A percentile compares a stretch with the other conserved stretches of the same genome.
Evolutionary conservation across 2,329 filamentous ascomycete species (phyloP).

Genomic region (Penicillium sp.): DNA sequence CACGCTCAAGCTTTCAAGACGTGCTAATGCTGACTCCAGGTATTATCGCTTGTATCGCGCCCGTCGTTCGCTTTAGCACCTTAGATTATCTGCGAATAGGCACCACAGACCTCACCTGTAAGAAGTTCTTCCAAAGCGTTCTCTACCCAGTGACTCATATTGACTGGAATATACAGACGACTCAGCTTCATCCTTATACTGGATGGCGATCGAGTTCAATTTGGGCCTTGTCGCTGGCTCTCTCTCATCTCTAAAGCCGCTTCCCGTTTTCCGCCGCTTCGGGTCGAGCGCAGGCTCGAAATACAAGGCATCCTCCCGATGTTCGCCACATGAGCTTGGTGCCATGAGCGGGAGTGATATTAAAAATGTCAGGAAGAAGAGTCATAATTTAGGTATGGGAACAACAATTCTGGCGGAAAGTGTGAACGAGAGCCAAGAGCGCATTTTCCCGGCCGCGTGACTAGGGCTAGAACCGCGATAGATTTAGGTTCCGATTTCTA

Average conservation of each 20-base stretch:
- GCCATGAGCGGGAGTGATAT: not conserved
- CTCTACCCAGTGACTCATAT: too few species aligned
- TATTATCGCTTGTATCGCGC: constrained; percentile 18
- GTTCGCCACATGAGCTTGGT: not conserved
- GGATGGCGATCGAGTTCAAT: constrained; percentile 25
- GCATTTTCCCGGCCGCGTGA: not conserved
- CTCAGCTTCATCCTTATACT: constrained; percentile 17
- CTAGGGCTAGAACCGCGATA: too few species aligned
- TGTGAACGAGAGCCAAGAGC: constrained; percentile 3
- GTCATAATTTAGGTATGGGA: not conserved
- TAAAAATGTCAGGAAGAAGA: not conserved
- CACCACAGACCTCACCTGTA: constrained; percentile 19
- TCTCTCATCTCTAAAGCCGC: constrained; percentile 12
- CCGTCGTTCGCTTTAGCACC: constrained; percentile 19
- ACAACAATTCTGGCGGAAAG: constrained; percentile 2
- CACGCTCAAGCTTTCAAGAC: not conserved
- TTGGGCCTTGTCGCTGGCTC: constrained; percentile 19
- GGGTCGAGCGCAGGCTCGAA: constrained; percentile 1
- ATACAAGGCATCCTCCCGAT: not conserved
- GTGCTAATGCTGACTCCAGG: constrained; percentile 1
- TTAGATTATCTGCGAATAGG: constrained; percentile 15
- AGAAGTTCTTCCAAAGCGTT: not conserved
- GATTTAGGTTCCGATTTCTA: too few species aligned
- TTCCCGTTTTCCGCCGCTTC: constrained; percentile 8
- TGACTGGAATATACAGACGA: not conserved